Conservation (phyloP, 78 protist species). For the Dictyostelium purpureum region DNA sequence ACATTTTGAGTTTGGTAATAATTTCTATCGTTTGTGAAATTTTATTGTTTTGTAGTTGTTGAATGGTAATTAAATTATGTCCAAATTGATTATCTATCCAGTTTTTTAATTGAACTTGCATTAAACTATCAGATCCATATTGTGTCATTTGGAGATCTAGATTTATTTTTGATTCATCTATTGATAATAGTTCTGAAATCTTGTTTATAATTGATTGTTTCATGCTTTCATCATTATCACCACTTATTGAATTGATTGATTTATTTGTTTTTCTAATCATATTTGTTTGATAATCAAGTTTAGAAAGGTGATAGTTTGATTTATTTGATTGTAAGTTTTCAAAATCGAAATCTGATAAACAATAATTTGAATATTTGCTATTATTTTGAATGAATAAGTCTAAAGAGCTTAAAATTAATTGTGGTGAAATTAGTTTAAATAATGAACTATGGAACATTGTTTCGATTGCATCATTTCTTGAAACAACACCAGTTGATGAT, state of each 20-base stretch:
- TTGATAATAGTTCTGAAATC: constrained; percentile 38
- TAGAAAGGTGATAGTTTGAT: not conserved
- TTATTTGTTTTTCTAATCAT: not conserved
- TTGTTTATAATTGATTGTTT: not conserved
- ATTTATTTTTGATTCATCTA: not conserved
- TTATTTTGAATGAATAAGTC: constrained; percentile 1
- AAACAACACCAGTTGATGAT: constrained; percentile 15
- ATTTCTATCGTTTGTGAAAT: not conserved
- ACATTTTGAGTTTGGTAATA: too few relatives aligned
- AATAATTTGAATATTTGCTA: not conserved
- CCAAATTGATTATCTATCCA: not conserved
- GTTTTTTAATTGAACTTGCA: not conserved
- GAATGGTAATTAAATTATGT: not conserved
- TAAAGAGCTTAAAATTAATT: not conserved
- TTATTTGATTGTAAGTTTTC: not conserved
- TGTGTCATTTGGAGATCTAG: not conserved
- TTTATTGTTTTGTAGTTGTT: not conserved
- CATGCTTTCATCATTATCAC: not conserved
- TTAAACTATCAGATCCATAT: constrained; percentile 11
- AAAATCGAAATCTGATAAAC: not conserved
- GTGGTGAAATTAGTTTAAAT: not conserved
- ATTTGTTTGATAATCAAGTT: not conserved
- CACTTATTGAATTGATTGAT: not conserved
- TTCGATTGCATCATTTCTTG: constrained; percentile 13
- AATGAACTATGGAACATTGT: not conserved